These are phyloP conservation scores for Auxenochlorella pyrenoidosa DNA, from an alignment of 139 green algal genomes.

Conservation along the genomic window DNA sequence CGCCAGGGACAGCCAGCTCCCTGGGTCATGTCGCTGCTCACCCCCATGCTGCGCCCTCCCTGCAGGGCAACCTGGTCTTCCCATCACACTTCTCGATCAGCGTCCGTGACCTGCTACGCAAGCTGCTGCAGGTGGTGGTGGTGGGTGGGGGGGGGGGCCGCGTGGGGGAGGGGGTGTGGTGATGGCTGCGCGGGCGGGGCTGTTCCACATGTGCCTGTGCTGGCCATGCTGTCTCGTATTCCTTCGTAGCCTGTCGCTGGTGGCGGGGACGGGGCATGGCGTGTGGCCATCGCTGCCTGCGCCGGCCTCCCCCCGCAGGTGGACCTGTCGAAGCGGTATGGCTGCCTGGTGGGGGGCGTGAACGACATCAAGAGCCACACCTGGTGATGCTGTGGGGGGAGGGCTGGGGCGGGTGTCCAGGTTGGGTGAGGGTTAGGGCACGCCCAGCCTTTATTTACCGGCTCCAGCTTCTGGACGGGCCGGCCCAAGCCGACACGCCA, in stretches of 20 bases:
- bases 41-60: slow-evolving; percentile 42
- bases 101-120: slow-evolving; percentile 67
- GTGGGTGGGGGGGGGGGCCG: slow-evolving; percentile 41
- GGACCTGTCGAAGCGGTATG: slow-evolving; percentile 59
- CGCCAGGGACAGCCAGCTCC: no score
- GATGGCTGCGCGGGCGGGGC: neutral
- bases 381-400: slow-evolving; percentile 43
- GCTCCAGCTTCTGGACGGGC: no score
- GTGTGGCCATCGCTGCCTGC: neutral
- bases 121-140: slow-evolving; percentile 75
- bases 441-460: no score
- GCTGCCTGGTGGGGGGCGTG: slow-evolving; percentile 53
- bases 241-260: neutral
- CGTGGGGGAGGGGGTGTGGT: neutral
- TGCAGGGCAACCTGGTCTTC: slow-evolving; percentile 10
- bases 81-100: slow-evolving; percentile 27
- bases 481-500: no score
- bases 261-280: neutral
- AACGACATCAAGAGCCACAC: slow-evolving; percentile 68
- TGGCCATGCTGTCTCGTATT: neutral
- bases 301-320: neutral
- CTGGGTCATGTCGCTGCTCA: no score
- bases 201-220: neutral
- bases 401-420: no score
- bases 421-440: no score